These are phyloP conservation scores for Trametes cinnabarina DNA, from an alignment of 768 basidiomycete genomes.

Conservation along the genomic window DNA sequence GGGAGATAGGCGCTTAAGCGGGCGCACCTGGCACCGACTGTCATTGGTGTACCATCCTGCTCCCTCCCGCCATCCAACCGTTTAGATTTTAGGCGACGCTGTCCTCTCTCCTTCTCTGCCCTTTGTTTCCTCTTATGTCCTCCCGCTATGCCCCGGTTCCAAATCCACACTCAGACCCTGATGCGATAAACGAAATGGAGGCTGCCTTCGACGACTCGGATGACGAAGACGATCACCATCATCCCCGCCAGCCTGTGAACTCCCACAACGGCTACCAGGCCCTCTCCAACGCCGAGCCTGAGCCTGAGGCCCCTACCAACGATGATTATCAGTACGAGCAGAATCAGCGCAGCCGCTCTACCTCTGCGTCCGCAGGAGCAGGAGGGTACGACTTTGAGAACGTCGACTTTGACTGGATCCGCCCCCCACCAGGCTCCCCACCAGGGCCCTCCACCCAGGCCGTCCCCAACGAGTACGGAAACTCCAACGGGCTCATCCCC, in stretches of 20 bases:
- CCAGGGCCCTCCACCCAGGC: constrained; percentile 62
- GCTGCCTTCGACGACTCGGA: constrained; percentile 85
- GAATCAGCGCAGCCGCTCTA: constrained; percentile 5
- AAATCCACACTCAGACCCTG: constrained; percentile 49
- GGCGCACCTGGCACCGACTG: not conserved
- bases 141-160: constrained; percentile 70
- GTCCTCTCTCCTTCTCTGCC: not conserved
- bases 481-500: constrained; percentile 71
- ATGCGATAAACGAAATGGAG: constrained; percentile 66
- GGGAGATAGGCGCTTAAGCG: not conserved
- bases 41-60: not conserved
- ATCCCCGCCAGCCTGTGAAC: constrained; percentile 30
- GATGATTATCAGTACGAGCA: constrained; percentile 20
- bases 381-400: constrained; percentile 76
- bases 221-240: constrained; percentile 54
- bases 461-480: constrained; percentile 69
- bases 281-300: constrained; percentile 21
- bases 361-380: not conserved
- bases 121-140: constrained; percentile 31
- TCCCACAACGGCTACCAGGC: constrained; percentile 25
- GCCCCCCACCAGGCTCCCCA: constrained; percentile 80
- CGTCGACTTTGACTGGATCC: constrained; percentile 65
- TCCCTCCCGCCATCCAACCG: not conserved
- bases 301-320: constrained; percentile 21
- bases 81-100: not conserved